Evolutionary conservation across 2,329 filamentous ascomycete genomes (phyloP).

Genomic region (Fusarium setosum): DNA sequence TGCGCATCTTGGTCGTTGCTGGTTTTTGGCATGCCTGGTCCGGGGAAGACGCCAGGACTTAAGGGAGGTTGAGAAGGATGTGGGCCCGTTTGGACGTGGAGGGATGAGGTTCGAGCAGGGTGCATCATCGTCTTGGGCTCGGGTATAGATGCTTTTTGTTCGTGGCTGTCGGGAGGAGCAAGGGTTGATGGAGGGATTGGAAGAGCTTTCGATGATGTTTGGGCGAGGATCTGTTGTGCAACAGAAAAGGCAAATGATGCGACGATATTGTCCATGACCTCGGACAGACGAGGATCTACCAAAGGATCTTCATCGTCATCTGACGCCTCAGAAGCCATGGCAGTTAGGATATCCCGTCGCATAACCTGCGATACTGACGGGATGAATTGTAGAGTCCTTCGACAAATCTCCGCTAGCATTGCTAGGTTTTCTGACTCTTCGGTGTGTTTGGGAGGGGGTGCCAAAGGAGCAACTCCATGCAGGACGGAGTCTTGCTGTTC

Average conservation of each 20-base stretch:
- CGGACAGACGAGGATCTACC: conserved; percentile 53
- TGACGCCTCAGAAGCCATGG: conserved; percentile 58
- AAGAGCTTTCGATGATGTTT: conserved; percentile 76
- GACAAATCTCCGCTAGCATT: conserved; percentile 88
- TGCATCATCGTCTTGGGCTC: conserved; percentile 79
- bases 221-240: conserved; percentile 79
- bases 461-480: conserved; percentile 66
- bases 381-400: conserved; percentile 85
- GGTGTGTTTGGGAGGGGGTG: conserved; percentile 58
- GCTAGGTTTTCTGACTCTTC: conserved; percentile 79
- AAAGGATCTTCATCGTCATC: conserved; percentile 49
- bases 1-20: conserved; percentile 55
- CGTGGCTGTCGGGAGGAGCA: conserved; percentile 58
- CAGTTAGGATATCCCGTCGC: conserved; percentile 79
- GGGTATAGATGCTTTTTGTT: conserved; percentile 71
- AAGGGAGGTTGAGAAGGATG: conserved; percentile 53
- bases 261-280: conserved; percentile 78
- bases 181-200: conserved; percentile 73
- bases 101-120: conserved; percentile 72
- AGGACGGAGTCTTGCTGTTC: conserved; percentile 71
- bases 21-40: conserved; percentile 56
- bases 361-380: conserved; percentile 83
- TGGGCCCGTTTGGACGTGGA: conserved; percentile 55
- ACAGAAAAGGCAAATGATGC: conserved; percentile 83
- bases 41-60: conserved; percentile 66